phyloP scores from a whole-genome alignment of 139 green algal genomes.

The Choricystis sp. region DNA sequence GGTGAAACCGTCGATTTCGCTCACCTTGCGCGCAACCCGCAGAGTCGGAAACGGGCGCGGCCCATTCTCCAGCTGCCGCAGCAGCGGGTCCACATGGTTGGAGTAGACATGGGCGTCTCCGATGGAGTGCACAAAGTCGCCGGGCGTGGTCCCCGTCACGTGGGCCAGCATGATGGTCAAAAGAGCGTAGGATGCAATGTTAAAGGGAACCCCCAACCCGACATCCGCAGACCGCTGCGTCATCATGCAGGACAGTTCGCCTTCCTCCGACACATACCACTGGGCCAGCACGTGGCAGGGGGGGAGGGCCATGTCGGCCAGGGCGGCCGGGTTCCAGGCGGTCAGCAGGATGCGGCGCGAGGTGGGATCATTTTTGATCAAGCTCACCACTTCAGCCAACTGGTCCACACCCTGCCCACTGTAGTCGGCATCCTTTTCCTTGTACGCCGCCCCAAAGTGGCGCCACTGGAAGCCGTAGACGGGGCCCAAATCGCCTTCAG shows the following conservation, averaged over 20 bases:
- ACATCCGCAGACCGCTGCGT: conserved; percentile 96
- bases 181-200: conserved; percentile 95
- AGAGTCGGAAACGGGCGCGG: conserved; percentile 70
- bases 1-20: conserved; percentile 78
- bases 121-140: conserved; percentile 89
- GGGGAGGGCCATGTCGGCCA: conserved; percentile 90
- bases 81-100: conserved; percentile 93
- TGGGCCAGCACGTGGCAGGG: conserved; percentile 98
- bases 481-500: conserved; percentile 88
- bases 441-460: conserved; percentile 94
- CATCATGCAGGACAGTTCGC: conserved; percentile 95
- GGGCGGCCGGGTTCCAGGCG: conserved; percentile 91
- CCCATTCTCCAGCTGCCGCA: conserved; percentile 74
- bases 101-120: conserved; percentile 95
- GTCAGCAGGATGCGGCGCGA: conserved; percentile 91
- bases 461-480: conserved; percentile 99
- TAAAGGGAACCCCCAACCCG: conserved; percentile 98
- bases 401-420: conserved; percentile 84
- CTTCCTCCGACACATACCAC: conserved; percentile 95
- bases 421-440: conserved; percentile 94
- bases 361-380: conserved; percentile 69
- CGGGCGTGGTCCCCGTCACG: conserved; percentile 65
- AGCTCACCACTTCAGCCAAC: conserved; percentile 84
- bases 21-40: conserved; percentile 68
- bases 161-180: conserved; percentile 89